Base-by-base conservation (phyloP, 2,329 filamentous ascomycete genomes). In the Myrmaecium sp. region DNA sequence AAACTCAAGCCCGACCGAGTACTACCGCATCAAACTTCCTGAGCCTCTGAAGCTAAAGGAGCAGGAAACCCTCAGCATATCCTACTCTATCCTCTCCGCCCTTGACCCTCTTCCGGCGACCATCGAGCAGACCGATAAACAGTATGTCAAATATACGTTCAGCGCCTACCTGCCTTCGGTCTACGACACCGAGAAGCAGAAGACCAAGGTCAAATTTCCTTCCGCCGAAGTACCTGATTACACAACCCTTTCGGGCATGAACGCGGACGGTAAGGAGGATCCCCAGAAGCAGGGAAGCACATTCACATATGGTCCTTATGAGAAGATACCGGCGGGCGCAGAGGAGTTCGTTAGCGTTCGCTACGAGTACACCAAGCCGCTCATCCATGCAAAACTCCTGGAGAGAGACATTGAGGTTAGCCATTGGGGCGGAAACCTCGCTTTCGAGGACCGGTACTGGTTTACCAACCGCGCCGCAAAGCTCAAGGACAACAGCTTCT, bases 381-480 rank as follows among this genome's bases (percentile, higher is more conserved):
- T 98, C 30, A 76, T 74, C 22, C 80, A 89, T 45, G 69, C 82
- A 26, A 71, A 72, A 17, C 61, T 69, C 10, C 62, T 98, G 32
- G 81, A 95, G 55, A 75, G 89, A 33, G 84, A 95, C 44, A 60
- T 98, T 35, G 89, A 98, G 52, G 76, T 98, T 41, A 92, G 81
- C 48, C 89, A 95, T 55, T 98, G 89, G 89, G 89, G 89, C 38
- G 89, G 89, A 35, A 98, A 98, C 49, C 57, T 95, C 28, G 89
- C 89, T 2, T 82, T 84, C 26, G 89, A 98, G 57, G 89, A 98
- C 58, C 72, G 81, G 31, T 94, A 93, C 57, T 81, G 76, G 52
- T 64, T 95, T 38, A 69, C 70, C 43, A 86, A 98, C 62, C 72
- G 77, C 36, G 89, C 78, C 36, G 91, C 89, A 26, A 75, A 78